Evolutionary conservation across 1,139 yeast genomes (phyloP).

Genomic region (Scheffersomyces illinoinensis): DNA sequence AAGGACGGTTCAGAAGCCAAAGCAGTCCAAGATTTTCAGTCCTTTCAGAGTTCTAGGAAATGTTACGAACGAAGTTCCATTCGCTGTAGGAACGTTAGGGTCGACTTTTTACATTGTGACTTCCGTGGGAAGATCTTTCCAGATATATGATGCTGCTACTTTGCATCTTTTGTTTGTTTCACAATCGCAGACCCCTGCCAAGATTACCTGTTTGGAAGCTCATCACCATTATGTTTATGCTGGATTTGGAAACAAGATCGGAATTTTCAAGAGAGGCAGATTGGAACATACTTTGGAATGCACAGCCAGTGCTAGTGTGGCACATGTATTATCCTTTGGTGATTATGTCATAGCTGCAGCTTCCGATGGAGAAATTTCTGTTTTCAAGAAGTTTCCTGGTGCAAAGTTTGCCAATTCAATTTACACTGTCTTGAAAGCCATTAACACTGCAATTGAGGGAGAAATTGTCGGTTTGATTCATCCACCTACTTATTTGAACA

Average conservation of each 20-base stretch:
- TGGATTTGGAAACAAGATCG: slow-evolving; percentile 68
- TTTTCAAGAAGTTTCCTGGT: slow-evolving; percentile 60
- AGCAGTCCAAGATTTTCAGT: slow-evolving; percentile 39
- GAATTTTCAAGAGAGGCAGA: slow-evolving; percentile 81
- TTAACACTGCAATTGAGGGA: slow-evolving; percentile 64
- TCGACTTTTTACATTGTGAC: slow-evolving; percentile 86
- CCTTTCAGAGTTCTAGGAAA: slow-evolving; percentile 59
- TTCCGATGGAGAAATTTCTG: slow-evolving; percentile 54
- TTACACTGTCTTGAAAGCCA: slow-evolving; percentile 58
- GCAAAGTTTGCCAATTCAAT: slow-evolving; percentile 59
- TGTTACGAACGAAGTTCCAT: slow-evolving; percentile 77
- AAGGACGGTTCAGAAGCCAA: background rate
- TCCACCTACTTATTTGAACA: slow-evolving; percentile 91
- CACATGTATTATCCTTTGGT: slow-evolving; percentile 68
- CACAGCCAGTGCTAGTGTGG: slow-evolving; percentile 38
- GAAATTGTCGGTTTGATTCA: slow-evolving; percentile 70
- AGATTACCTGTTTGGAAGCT: slow-evolving; percentile 72
- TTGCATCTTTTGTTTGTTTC: slow-evolving; percentile 86
- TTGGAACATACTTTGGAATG: slow-evolving; percentile 56
- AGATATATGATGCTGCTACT: slow-evolving; percentile 89
- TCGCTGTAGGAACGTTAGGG: slow-evolving; percentile 88
- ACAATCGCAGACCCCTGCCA: slow-evolving; percentile 67
- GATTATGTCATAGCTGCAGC: slow-evolving; percentile 66
- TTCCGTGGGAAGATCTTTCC: slow-evolving; percentile 86
- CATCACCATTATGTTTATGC: slow-evolving; percentile 87